A percentile compares a stretch with the other conserved stretches of the same genome.
phyloP scores from a whole-genome alignment of 2,329 filamentous ascomycete species.

The Alternaria postmessia region DNA sequence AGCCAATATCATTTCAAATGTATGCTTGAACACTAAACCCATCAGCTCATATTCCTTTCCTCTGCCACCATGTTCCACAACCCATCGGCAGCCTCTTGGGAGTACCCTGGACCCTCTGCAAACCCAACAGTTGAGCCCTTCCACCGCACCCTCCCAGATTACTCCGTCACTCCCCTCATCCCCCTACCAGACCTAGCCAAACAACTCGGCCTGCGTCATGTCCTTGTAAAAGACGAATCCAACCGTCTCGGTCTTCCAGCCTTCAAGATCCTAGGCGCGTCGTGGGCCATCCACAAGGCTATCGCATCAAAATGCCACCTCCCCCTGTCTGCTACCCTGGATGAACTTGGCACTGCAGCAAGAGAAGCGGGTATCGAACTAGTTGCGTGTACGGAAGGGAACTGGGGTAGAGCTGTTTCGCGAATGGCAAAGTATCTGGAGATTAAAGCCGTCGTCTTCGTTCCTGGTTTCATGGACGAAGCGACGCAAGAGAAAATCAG shows the following conservation, averaged over 20 bases:
- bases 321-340: slow-evolving; percentile 54
- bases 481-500: slow-evolving; percentile 64
- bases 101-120: slow-evolving; percentile 18
- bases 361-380: slow-evolving; percentile 52
- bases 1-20: neutral
- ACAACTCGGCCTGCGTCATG: slow-evolving; percentile 60
- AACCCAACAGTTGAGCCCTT: slow-evolving; percentile 53
- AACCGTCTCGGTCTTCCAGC: slow-evolving; percentile 72
- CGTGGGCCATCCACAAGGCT: slow-evolving; percentile 73
- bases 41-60: neutral
- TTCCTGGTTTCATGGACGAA: slow-evolving; percentile 66
- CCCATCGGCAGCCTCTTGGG: slow-evolving; percentile 34
- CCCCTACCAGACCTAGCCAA: slow-evolving; percentile 63
- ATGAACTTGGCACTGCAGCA: slow-evolving; percentile 52
- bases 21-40: neutral
- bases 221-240: slow-evolving; percentile 77
- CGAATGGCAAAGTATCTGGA: slow-evolving; percentile 70
- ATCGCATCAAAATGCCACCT: slow-evolving; percentile 58
- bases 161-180: slow-evolving; percentile 64
- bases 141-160: slow-evolving; percentile 66
- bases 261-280: slow-evolving; percentile 83
- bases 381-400: slow-evolving; percentile 76
- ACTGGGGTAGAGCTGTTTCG: slow-evolving; percentile 77
- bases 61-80: slow-evolving; percentile 36
- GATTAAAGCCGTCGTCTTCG: slow-evolving; percentile 66